Percentiles rank a stretch among this genome's conserved stretches.
Evolutionary conservation across 108 stramenopile genomes (phyloP).

Genomic region (Cylindrotheca closterium): DNA sequence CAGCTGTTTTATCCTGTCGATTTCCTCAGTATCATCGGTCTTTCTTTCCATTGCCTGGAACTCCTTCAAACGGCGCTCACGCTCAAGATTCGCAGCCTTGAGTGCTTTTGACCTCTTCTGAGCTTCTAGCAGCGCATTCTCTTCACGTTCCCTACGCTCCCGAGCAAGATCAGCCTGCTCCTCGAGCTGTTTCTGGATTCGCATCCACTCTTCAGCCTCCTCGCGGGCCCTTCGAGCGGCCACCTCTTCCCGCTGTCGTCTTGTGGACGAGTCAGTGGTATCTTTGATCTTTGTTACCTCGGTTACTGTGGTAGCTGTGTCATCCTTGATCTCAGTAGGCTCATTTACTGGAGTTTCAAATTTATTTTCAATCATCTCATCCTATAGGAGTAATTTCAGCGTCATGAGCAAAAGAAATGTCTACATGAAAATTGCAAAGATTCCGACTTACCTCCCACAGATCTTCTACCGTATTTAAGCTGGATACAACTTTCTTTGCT

Average conservation of each 20-base stretch:
- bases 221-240: neutral
- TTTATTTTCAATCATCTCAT: no score
- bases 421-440: no score
- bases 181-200: constrained; percentile 15
- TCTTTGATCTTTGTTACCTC: neutral
- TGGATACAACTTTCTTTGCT: neutral
- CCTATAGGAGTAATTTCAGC: no score
- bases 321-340: no score
- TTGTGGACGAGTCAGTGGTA: neutral
- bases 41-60: neutral
- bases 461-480: neutral
- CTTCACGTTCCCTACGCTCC: neutral
- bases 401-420: no score
- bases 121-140: neutral
- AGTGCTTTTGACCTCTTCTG: neutral
- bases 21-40: neutral
- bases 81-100: neutral
- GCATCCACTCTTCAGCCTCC: constrained; percentile 16
- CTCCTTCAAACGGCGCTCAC: neutral
- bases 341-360: no score
- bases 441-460: neutral
- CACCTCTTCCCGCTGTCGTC: neutral
- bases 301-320: neutral
- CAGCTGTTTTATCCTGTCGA: neutral
- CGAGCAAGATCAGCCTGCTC: neutral